Evolutionary conservation across 2,329 filamentous ascomycete species (phyloP).

Genomic region (Aspergillus ochraceus): DNA sequence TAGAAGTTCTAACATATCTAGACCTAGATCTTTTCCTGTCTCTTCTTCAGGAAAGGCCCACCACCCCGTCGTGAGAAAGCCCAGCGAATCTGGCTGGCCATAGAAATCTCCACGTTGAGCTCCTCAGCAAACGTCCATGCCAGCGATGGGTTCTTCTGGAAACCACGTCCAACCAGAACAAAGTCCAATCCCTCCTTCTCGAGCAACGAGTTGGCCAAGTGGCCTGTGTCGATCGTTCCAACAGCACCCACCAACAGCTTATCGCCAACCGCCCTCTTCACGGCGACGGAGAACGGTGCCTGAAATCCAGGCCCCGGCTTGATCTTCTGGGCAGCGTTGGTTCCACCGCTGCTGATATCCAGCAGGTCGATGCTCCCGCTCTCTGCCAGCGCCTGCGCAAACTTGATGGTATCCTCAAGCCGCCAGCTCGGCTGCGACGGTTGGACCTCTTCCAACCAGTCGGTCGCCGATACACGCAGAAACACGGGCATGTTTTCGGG

Average conservation of each 20-base stretch:
- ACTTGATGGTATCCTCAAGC: conserved; percentile 61
- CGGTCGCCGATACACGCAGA: conserved; percentile 68
- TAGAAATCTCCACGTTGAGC: conserved; percentile 67
- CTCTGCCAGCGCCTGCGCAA: conserved; percentile 67
- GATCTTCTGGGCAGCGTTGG: conserved; percentile 33
- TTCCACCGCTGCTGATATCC: conserved; percentile 64
- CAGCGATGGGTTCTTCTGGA: conserved; percentile 78
- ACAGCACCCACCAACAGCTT: conserved; percentile 72
- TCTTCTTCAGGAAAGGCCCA: conserved; percentile 16
- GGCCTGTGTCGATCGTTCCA: conserved; percentile 68
- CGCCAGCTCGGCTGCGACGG: conserved; percentile 65
- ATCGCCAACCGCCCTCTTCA: conserved; percentile 70
- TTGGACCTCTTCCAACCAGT: conserved; percentile 68
- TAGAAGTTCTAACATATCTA: neutral
- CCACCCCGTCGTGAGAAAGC: conserved; percentile 41
- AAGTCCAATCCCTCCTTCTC: conserved; percentile 61
- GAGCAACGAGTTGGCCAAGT: conserved; percentile 65
- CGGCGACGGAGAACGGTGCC: conserved; percentile 66
- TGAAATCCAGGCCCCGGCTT: conserved; percentile 65
- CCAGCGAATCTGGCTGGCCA: conserved; percentile 70
- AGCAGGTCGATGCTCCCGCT: conserved; percentile 73
- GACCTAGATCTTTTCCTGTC: neutral
- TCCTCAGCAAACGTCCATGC: conserved; percentile 72
- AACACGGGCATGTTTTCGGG: conserved; percentile 69
- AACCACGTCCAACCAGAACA: conserved; percentile 70